Conservation (phyloP, 768 basidiomycete species). For the Pholiota molesta region DNA sequence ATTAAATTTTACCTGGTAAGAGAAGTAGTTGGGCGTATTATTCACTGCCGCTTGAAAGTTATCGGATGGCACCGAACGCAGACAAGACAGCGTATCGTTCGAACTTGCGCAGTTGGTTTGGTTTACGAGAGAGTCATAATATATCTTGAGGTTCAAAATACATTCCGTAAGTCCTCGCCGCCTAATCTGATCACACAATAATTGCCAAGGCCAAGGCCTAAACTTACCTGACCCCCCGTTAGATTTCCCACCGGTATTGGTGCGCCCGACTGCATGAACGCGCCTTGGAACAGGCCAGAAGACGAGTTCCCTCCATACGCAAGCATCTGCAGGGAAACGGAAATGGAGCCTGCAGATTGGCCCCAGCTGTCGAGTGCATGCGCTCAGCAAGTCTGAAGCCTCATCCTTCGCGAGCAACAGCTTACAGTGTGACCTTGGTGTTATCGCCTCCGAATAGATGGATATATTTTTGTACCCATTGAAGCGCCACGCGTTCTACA, state of each 20-base stretch:
- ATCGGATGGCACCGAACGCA: constrained; percentile 41
- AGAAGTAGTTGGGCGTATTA: constrained; percentile 43
- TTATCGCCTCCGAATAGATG: constrained; percentile 58
- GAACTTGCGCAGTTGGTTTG: constrained; percentile 42
- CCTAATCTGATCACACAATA: no score
- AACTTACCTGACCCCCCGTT: constrained; percentile 25
- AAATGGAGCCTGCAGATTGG: constrained; percentile 49
- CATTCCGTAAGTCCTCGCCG: not conserved
- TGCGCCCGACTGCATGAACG: constrained; percentile 31
- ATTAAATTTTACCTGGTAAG: constrained; percentile 38
- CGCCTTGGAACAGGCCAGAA: constrained; percentile 38
- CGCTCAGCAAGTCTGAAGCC: no score
- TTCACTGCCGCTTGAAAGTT: constrained; percentile 46
- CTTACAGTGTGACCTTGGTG: constrained; percentile 45
- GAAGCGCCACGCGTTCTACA: constrained; percentile 42
- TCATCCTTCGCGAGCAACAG: not conserved
- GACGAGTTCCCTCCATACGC: constrained; percentile 33
- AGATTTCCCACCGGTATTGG: constrained; percentile 26
- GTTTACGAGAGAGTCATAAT: constrained; percentile 49
- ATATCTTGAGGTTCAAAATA: constrained; percentile 21
- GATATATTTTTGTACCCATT: constrained; percentile 63
- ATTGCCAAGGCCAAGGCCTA: no score
- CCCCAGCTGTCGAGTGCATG: constrained; percentile 36
- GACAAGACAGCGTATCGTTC: constrained; percentile 46
- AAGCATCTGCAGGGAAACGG: constrained; percentile 41